Conservation (phyloP, 176 grass and related monocot genomes). For the Zizania latifolia region DNA sequence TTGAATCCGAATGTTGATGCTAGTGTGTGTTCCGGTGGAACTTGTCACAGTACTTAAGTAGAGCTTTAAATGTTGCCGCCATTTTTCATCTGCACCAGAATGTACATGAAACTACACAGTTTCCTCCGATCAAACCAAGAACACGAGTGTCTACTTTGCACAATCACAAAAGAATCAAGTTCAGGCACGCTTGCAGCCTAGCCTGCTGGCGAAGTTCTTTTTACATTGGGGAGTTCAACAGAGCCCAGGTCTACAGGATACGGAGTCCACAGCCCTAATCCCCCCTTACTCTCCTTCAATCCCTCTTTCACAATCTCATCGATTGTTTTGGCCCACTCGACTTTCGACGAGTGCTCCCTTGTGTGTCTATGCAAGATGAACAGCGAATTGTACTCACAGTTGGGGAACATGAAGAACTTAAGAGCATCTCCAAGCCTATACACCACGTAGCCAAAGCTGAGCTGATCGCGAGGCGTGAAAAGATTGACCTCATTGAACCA, state of each 20-base stretch:
- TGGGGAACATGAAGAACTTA: constrained; percentile 95
- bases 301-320: constrained; percentile 67
- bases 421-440: constrained; percentile 52
- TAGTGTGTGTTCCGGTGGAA: not conserved
- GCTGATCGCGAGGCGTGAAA: constrained; percentile 89
- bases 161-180: constrained; percentile 1
- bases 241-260: constrained; percentile 63
- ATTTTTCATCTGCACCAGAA: not conserved
- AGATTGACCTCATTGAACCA: constrained; percentile 99
- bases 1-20: too few species aligned
- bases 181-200: constrained; percentile 15
- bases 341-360: constrained; percentile 81
- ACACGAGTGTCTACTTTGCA: not conserved
- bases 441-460: constrained; percentile 89
- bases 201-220: constrained; percentile 67
- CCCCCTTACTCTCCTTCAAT: constrained; percentile 79
- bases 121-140: not conserved
- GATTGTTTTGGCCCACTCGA: constrained; percentile 89
- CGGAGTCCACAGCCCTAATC: constrained; percentile 71
- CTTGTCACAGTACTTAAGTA: not conserved
- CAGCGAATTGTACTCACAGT: constrained; percentile 96
- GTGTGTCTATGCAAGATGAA: constrained; percentile 88
- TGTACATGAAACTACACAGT: constrained; percentile 8
- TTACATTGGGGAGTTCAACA: constrained; percentile 57
- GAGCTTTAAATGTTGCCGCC: not conserved